Percentiles rank a stretch among this genome's conserved stretches.
These are phyloP conservation scores for Kazachstania africana DNA, from an alignment of 805 yeast genomes.

Conservation along the genomic window DNA sequence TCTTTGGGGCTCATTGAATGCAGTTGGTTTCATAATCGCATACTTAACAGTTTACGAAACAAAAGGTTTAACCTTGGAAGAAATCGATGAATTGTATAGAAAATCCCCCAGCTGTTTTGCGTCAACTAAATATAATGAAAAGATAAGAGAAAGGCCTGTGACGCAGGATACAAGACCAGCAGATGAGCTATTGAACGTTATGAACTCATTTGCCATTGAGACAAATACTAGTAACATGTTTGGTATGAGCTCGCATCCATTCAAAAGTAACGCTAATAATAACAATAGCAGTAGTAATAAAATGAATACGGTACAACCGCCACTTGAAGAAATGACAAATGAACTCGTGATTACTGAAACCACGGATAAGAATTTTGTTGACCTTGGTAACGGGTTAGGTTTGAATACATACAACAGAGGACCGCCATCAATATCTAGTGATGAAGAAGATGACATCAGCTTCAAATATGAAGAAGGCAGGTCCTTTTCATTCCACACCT, in stretches of 20 bases:
- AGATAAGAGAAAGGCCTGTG: slow-evolving; percentile 10
- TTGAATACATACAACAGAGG: slow-evolving; percentile 26
- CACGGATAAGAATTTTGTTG: slow-evolving; percentile 11
- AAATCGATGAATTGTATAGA: slow-evolving; percentile 63
- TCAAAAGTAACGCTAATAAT: not conserved
- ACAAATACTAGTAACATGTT: not conserved
- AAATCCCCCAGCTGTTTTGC: slow-evolving; percentile 45
- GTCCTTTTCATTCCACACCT: not conserved
- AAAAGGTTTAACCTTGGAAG: slow-evolving; percentile 68
- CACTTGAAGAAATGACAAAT: not conserved
- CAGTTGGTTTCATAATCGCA: slow-evolving; percentile 46
- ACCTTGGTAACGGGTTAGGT: slow-evolving; percentile 28
- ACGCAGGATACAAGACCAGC: slow-evolving; percentile 1
- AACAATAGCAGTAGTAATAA: not conserved
- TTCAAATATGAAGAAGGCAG: slow-evolving; percentile 3
- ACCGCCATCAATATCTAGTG: slow-evolving; percentile 31
- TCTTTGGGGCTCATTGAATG: slow-evolving; percentile 66
- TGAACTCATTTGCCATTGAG: not conserved
- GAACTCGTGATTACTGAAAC: not conserved
- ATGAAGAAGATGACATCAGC: slow-evolving; percentile 26
- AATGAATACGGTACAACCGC: not conserved
- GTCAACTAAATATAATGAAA: slow-evolving; percentile 33
- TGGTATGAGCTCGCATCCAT: not conserved
- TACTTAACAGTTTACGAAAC: slow-evolving; percentile 70
- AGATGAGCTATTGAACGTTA: slow-evolving; percentile 4